Percentiles rank a stretch among this genome's conserved stretches.
phyloP scores from a whole-genome alignment of 257 asterid genomes.

The Penstemon barbatus region DNA sequence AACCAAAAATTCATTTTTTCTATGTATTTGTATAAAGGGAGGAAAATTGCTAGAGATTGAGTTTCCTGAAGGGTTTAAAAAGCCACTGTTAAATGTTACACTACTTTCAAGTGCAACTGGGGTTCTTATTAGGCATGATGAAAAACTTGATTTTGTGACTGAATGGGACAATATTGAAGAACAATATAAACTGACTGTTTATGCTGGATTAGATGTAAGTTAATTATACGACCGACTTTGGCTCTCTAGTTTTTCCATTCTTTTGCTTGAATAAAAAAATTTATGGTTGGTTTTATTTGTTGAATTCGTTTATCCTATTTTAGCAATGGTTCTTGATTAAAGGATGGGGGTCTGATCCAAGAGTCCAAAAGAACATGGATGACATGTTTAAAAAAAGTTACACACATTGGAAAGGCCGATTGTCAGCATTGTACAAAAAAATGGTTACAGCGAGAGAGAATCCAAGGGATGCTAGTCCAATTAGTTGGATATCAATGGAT shows the following conservation, averaged over 20 bases:
- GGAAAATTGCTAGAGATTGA: not conserved
- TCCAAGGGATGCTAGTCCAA: not conserved
- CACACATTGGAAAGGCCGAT: too few relatives aligned
- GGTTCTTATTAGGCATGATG: not conserved
- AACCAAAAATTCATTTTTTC: too few relatives aligned
- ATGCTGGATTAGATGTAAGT: constrained; percentile 2
- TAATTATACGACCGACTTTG: not conserved
- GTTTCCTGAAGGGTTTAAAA: not conserved
- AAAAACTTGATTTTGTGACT: too few relatives aligned
- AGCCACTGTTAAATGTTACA: not conserved
- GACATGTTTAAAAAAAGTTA: not conserved
- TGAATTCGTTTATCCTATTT: not conserved
- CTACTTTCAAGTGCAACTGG: not conserved
- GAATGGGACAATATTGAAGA: not conserved
- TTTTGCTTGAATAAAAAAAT: too few relatives aligned
- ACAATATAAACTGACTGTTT: not conserved
- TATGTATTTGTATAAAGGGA: not conserved
- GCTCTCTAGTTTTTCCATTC: too few relatives aligned
- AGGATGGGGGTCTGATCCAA: not conserved
- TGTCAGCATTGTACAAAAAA: too few relatives aligned
- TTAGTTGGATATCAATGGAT: not conserved
- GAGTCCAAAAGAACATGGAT: not conserved
- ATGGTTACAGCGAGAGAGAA: too few relatives aligned
- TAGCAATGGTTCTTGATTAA: constrained; percentile 2
- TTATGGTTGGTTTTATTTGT: too few relatives aligned